Conservation (phyloP, 768 basidiomycete genomes). For the Polyporus arcularius region DNA sequence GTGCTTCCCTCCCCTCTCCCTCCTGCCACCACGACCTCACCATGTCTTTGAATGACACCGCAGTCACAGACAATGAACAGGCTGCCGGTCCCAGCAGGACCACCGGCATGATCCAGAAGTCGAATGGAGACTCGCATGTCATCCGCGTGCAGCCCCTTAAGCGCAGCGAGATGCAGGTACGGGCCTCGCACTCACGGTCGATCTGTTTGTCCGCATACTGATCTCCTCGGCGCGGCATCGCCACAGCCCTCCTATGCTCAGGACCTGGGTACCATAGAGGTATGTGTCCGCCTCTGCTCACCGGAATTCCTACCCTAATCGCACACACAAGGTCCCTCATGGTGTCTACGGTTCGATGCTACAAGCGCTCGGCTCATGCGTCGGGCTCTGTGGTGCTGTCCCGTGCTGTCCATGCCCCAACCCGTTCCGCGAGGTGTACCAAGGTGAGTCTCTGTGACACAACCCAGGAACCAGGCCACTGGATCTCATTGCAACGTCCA, state of each 20-base stretch:
- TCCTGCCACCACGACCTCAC: conserved; percentile 3
- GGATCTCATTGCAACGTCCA: conserved; percentile 15
- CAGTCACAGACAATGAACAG: conserved; percentile 64
- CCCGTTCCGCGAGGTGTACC: conserved; percentile 82
- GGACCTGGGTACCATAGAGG: conserved; percentile 72
- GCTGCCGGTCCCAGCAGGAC: conserved; percentile 2
- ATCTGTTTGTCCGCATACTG: conserved; percentile 5
- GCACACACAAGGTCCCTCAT: conserved; percentile 60
- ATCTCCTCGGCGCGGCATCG: conserved; percentile 1
- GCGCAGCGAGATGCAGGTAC: conserved; percentile 84
- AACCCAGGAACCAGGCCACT: conserved; percentile 7
- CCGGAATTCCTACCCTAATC: background rate
- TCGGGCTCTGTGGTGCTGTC: conserved; percentile 73
- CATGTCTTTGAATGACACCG: conserved; percentile 21
- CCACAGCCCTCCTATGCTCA: conserved; percentile 89
- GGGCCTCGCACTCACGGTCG: conserved; percentile 20
- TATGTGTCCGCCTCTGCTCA: conserved; percentile 25
- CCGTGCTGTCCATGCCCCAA: conserved; percentile 87
- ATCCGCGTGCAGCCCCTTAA: conserved; percentile 86
- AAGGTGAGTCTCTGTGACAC: conserved; percentile 49
- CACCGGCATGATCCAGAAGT: conserved; percentile 5
- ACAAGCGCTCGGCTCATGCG: conserved; percentile 62
- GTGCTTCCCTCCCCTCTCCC: conserved; percentile 1
- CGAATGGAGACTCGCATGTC: conserved; percentile 39
- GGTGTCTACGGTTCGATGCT: conserved; percentile 85